Evolutionary conservation across 2,329 filamentous ascomycete genomes (phyloP), one percentile per base, ranked within the genome.

Genomic region (Colletotrichum graminicola): DNA sequence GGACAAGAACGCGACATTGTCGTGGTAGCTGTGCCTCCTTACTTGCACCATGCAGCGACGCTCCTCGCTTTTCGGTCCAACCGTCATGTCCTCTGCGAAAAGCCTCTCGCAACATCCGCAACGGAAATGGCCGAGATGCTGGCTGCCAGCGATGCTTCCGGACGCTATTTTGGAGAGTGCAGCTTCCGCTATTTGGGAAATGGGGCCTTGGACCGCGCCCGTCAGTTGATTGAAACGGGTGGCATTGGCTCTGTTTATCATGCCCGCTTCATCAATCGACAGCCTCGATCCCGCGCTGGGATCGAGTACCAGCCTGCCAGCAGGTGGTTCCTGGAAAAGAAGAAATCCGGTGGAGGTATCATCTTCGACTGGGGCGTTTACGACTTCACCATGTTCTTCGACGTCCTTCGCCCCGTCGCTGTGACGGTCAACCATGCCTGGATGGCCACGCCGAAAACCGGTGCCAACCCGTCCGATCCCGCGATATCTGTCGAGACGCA

Each of bases 21-120:
- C 55, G 55, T 57, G 5, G 34, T 57, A 14, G 55, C 55, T 5
- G 55, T 57, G n/a, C 55, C 55, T 18, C 55, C 55, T 11, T 57
- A 39, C 55, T 2, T 57, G 55, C 55, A 57, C 34, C 55, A 26
- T n/a, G 34, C 55, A n/a, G 55, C 55, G 26, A 57, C 55, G 23
- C 34, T 57, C 11, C n/a, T n/a, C 12, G 55, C 55, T n/a, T 57
- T 57, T 18, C 55, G 55, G 29, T 64, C 66, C 49, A 32, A 32
- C n/a, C 61, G 62, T 8, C 66, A 69, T 3, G 66, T 69, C 23
- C 54, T 69, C 26, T 69, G 66, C 34, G 66, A 69, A 36, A 69
- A 69, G 62, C 66, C 66, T 21, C 36, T 69, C 49, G 61, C 66
- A 18, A 56, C 34, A 18, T 45, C 34, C 14, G 32, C 47, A 18